A percentile compares a stretch with the other conserved stretches of the same genome.
phyloP scores from a whole-genome alignment of 139 green algal genomes.

The Edaphochlamys debaryana region DNA sequence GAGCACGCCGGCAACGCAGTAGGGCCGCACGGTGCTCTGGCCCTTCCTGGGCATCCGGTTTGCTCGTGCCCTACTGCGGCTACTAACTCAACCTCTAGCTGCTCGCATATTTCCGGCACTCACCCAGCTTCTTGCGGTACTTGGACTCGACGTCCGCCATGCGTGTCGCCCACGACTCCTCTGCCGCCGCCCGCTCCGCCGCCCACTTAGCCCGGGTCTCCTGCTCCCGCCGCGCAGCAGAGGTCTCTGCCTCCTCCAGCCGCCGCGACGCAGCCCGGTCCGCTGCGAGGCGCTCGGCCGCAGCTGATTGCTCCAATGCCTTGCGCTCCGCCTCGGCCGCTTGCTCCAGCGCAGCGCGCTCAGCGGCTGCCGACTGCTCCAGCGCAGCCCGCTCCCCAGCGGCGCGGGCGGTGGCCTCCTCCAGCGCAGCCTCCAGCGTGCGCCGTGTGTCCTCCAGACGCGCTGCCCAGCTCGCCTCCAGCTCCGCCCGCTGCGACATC shows the following conservation, averaged over 20 bases:
- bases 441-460: slow-evolving; percentile 27
- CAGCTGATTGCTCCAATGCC: background rate
- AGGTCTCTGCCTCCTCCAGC: slow-evolving; percentile 32
- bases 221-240: background rate
- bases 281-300: background rate
- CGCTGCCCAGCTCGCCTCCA: slow-evolving; percentile 12
- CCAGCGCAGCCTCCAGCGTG: slow-evolving; percentile 27
- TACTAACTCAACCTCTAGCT: too few species aligned
- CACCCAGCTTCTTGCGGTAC: slow-evolving; percentile 35
- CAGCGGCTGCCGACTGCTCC: background rate
- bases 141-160: slow-evolving; percentile 31
- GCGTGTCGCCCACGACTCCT: slow-evolving; percentile 17
- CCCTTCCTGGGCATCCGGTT: too few species aligned
- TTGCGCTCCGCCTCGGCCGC: background rate
- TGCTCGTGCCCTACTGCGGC: too few species aligned
- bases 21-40: too few species aligned
- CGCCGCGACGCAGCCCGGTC: background rate
- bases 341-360: slow-evolving; percentile 4
- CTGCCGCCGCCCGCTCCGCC: slow-evolving; percentile 31
- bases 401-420: slow-evolving; percentile 9
- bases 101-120: too few species aligned
- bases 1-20: too few species aligned
- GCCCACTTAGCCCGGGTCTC: slow-evolving; percentile 31
- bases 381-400: slow-evolving; percentile 7
- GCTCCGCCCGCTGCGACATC: slow-evolving; percentile 21